Evolutionary conservation across 2,329 filamentous ascomycete species (phyloP).

Genomic region (Trichoderma hamatum): DNA sequence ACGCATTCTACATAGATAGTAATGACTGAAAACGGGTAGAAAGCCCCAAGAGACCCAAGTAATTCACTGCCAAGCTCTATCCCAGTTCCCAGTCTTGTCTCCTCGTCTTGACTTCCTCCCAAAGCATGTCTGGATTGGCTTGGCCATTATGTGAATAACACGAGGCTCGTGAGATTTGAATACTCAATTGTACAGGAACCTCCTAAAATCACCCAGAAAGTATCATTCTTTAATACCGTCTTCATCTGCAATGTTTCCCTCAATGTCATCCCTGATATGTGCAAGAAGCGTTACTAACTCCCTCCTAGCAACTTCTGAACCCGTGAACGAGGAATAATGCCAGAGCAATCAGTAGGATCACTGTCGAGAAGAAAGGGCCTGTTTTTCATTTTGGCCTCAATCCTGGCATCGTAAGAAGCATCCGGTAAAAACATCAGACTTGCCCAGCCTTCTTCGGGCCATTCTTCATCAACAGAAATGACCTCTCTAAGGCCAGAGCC

Average conservation of each 20-base stretch:
- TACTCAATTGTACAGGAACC: not conserved
- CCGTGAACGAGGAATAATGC: not conserved
- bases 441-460: slow-evolving; percentile 3
- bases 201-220: not conserved
- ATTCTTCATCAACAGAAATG: slow-evolving; percentile 16
- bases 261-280: not conserved
- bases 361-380: not conserved
- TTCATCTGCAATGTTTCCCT: not conserved
- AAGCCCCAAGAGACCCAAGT: not conserved
- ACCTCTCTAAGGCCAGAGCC: slow-evolving; percentile 9
- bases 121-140: not conserved
- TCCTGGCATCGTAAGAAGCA: not conserved
- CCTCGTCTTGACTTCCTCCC: not conserved
- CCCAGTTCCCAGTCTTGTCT: not conserved
- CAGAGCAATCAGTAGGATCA: not conserved
- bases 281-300: not conserved
- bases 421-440: not conserved
- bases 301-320: no score
- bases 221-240: not conserved
- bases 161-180: not conserved
- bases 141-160: not conserved
- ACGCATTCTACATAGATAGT: not conserved
- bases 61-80: not conserved
- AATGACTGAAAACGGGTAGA: not conserved
- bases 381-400: not conserved